Evolutionary conservation across 2,329 filamentous ascomycete species (phyloP), one percentile per base, ranked within the genome.

Genomic region (Diaporthe nobilis): DNA sequence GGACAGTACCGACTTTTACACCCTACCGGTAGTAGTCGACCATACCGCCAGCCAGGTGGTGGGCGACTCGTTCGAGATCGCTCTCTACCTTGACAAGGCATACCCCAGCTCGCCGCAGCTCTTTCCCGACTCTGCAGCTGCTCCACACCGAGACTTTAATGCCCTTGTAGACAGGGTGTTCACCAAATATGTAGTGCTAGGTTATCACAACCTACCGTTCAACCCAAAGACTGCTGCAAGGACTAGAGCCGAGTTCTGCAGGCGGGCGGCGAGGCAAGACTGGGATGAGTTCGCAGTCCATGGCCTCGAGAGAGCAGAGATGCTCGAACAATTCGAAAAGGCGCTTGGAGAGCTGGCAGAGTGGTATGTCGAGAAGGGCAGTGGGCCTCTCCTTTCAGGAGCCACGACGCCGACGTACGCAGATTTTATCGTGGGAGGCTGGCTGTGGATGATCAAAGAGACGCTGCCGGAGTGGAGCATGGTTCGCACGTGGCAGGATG

Each of bases 21-120:
- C 75, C 2, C 31, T 74, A 9, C 75, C 65, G 25, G 65, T 67
- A 3, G 49, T 74, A 42, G 75, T 76, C 12, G 75, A 76, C 31
- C 71, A 58, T 31, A 22, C 39, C 0, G 28, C 10, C 7, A 44
- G 79, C 7, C 75, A 82, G 0, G 70, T 85, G 0, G 73, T 93
- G 3, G 92, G 92, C 7, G 92, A 94, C 82, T 90, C 91, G 3
- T 92, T 92, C 79, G 92, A 93, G 71, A 93, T 93, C 76, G 92
- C 92, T 9, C 82, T 88, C 37, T 89, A 92, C 78, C 85, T 93
- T 2, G 87, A 93, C 34, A 82, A 86, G 1, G 85, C 81, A 0
- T 91, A 89, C 73, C 89, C 90, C 0, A 75, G 81, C 42, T 81
- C 85, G 44, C 65, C 65, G 4, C 57, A 44, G 8, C 57, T 76